Evolutionary conservation across 495 filamentous ascomycete genomes (phyloP), one percentile per base, ranked within the genome.

Genomic region (Annulohypoxylon stygium): DNA sequence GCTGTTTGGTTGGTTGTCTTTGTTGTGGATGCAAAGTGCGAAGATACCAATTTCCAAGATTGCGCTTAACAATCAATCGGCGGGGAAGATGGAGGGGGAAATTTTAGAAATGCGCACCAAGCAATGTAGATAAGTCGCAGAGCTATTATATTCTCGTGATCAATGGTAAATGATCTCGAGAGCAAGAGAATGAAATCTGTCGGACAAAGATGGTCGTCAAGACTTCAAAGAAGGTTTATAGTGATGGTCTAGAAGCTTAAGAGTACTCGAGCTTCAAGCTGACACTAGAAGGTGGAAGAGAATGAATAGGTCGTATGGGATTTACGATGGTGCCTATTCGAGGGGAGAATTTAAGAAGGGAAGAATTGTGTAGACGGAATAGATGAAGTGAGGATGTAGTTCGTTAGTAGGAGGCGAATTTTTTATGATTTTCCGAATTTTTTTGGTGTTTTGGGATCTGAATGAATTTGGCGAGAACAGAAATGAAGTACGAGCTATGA

Each of bases 391-490:
- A 57, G 67, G 30, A 70, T 62, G 68, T 64, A 63, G 63, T 61
- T 61, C 37, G 57, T 5, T 25, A 25, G 70, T 72, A 70, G 54
- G 9, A 16, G 55, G 51, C 39, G 75, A 67, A 25, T 65, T 77
- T 77, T 81, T 75, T 72, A 18, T 76, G 55, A 62, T 79, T 78
- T 79, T 79, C 86, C 86, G 83, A 85, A 84, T 73, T 87, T 88
- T 87, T 88, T 88, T 87, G 86, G 74, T 78, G 80, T 76, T 76
- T 77, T 83, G 82, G 25, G 80, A 79, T 79, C 9, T 23, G 79
- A 70, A 78, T 79, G 79, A 80, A 80, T 83, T 84, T 81, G 82
- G 82, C 78, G 78, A 81, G 76, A 79, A 75, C 77, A 79, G 77
- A 75, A 75, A 77, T 62, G 37, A 71, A 70, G 77, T 75, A 79